phyloP scores from a whole-genome alignment of 2,329 filamentous ascomycete species.

The Thelonectria blattea region DNA sequence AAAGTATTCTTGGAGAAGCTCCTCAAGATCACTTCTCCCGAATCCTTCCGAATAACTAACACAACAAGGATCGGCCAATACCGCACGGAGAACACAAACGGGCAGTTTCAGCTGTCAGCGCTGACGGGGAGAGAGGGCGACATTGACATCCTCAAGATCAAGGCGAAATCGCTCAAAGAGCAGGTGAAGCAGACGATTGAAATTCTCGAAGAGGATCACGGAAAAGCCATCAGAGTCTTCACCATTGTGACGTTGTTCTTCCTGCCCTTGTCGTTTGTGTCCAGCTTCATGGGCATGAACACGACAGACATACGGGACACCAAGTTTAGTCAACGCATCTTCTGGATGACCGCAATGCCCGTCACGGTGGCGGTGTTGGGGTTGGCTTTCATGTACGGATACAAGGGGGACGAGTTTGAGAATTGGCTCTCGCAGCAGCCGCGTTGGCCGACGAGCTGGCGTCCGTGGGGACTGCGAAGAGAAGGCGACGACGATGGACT shows the following conservation, averaged over 20 bases:
- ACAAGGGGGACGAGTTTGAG: neutral
- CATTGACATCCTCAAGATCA: neutral
- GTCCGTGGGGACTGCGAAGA: neutral
- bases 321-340: constrained; percentile 46
- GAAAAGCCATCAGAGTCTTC: constrained; percentile 44
- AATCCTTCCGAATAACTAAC: constrained; percentile 1
- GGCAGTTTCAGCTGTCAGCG: neutral
- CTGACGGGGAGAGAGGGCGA: neutral
- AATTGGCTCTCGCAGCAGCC: neutral
- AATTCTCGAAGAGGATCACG: constrained; percentile 39
- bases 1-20: neutral
- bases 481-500: neutral
- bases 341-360: constrained; percentile 49
- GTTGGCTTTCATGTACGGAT: neutral
- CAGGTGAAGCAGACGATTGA: constrained; percentile 37
- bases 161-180: constrained; percentile 20
- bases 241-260: constrained; percentile 50
- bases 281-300: constrained; percentile 52
- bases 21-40: neutral
- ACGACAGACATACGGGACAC: constrained; percentile 48
- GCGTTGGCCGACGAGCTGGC: neutral
- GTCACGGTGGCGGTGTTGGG: constrained; percentile 38
- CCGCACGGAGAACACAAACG: neutral
- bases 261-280: constrained; percentile 37
- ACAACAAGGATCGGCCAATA: constrained; percentile 1